Evolutionary conservation across 352 stramenopile genomes (phyloP), one percentile per base, ranked within the genome.

Genomic region (Pythium dissimile): DNA sequence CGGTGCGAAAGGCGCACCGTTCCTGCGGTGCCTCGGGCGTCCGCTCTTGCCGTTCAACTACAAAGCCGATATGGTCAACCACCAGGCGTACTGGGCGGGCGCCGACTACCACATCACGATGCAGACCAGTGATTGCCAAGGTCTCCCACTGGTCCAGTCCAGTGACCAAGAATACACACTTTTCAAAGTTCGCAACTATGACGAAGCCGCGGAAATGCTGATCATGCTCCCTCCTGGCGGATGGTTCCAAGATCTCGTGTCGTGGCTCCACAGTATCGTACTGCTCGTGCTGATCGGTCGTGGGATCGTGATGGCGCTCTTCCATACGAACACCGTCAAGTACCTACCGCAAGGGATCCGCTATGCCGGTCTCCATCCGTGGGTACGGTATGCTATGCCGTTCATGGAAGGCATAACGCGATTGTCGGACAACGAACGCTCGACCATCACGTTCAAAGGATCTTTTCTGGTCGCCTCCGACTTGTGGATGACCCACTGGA

Each of bases 401-500:
- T 77, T 71, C 49, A 82, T 81, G 73, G 45, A 53, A 5, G 23
- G 72, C 5, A 67, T 67, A 1, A 70, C 60, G 8, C 60, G 51
- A 20, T 62, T 69, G 39, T 48, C 75, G 7, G 73, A 10, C 57
- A 82, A 27, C 66, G 72, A 21, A 6, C 69, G 61, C 12, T 26
- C 62, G 0, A 62, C 82, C 3, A 76, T 86, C 27, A 59, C 66
- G 4, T 81, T 84, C 44, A 80, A 81, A 24, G 77, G 77, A 20
- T 57, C 56, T 42, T 34, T 72, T 1, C 53, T 84, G 18, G 77
- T 81, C 58, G 74, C 67, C 0, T 84, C 77, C 3, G 71, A 84
- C 27, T 51, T 77, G 2, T 84, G 77, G 77, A 81, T 84, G 48
- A 85, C 81, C 48, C 72, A 87, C 42, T 85, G 75, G 77, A 58